A percentile compares a stretch with the other conserved stretches of the same genome.
Conservation (phyloP, 2,329 filamentous ascomycete species). For the Trichophyton verrucosum region DNA sequence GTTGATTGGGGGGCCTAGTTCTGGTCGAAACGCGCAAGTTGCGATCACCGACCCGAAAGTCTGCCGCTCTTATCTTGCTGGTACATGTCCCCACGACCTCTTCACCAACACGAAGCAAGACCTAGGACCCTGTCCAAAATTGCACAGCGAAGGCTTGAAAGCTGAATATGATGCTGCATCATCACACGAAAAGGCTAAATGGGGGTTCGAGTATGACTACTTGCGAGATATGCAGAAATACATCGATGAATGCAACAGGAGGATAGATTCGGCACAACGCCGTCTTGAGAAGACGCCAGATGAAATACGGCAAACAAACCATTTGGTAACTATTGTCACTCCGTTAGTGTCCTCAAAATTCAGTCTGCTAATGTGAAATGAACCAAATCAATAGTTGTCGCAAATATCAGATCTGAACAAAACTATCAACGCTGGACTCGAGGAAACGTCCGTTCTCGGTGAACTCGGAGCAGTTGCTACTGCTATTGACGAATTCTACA, state of each 20-base stretch:
- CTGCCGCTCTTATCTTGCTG: constrained; percentile 85
- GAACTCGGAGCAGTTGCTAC: constrained; percentile 68
- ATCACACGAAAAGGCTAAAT: constrained; percentile 58
- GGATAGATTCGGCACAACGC: constrained; percentile 82
- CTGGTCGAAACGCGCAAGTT: constrained; percentile 65
- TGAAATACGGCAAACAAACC: constrained; percentile 90
- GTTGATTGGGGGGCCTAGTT: constrained; percentile 67
- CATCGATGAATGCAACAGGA: constrained; percentile 89
- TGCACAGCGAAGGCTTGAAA: constrained; percentile 80
- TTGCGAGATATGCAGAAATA: constrained; percentile 91
- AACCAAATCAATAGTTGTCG: constrained; percentile 46
- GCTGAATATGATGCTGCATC: constrained; percentile 70
- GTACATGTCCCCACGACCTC: constrained; percentile 93
- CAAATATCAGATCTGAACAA: constrained; percentile 67
- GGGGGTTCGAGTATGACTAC: constrained; percentile 94
- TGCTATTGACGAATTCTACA: constrained; percentile 78
- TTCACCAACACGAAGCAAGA: constrained; percentile 99
- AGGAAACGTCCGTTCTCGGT: constrained; percentile 76
- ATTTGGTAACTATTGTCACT: constrained; percentile 42
- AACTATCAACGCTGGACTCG: constrained; percentile 67
- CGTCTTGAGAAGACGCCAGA: constrained; percentile 94
- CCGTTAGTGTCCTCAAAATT: neutral
- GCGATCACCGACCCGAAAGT: constrained; percentile 85
- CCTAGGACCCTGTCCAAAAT: constrained; percentile 73
- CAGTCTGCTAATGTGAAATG: neutral